Evolutionary conservation across 2,329 filamentous ascomycete species (phyloP).

Genomic region (Leptographium procerum): DNA sequence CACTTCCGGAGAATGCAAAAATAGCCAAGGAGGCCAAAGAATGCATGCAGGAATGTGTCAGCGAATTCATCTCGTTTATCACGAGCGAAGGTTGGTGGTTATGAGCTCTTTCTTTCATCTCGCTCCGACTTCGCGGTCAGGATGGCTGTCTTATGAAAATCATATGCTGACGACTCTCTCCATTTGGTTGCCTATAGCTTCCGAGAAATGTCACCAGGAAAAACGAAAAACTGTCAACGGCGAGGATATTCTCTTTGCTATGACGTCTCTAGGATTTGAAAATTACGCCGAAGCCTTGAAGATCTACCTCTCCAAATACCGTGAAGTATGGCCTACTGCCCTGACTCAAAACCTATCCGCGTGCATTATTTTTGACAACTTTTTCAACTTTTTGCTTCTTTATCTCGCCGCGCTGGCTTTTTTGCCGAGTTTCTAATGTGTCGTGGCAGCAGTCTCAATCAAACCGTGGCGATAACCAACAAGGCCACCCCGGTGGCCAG

Average conservation of each 20-base stretch:
- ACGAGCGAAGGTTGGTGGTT: conserved; percentile 79
- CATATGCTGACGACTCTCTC: not conserved
- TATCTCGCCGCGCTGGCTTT: not conserved
- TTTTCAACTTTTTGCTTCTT: not conserved
- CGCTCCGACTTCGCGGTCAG: not conserved
- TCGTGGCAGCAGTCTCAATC: conserved; percentile 56
- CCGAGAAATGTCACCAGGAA: conserved; percentile 98
- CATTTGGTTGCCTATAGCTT: conserved; percentile 46
- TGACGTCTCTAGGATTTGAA: conserved; percentile 97
- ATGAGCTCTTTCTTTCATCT: not conserved
- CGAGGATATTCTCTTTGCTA: conserved; percentile 96
- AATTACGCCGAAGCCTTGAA: conserved; percentile 98
- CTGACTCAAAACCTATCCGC: not conserved
- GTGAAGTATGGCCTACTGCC: conserved; percentile 61
- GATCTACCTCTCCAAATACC: conserved; percentile 94
- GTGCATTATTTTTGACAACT: conserved; percentile 6
- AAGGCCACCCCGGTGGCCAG: conserved; percentile 39
- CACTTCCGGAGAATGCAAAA: conserved; percentile 94
- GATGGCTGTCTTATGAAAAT: not conserved
- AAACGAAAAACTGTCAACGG: conserved; percentile 99
- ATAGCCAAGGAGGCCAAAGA: conserved; percentile 99
- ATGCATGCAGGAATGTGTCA: conserved; percentile 99
- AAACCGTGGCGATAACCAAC: conserved; percentile 50
- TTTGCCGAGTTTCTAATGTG: not conserved
- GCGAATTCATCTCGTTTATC: conserved; percentile 99